phyloP scores from a whole-genome alignment of 345 rosid genomes.

The Sisymbrium altissimum region DNA sequence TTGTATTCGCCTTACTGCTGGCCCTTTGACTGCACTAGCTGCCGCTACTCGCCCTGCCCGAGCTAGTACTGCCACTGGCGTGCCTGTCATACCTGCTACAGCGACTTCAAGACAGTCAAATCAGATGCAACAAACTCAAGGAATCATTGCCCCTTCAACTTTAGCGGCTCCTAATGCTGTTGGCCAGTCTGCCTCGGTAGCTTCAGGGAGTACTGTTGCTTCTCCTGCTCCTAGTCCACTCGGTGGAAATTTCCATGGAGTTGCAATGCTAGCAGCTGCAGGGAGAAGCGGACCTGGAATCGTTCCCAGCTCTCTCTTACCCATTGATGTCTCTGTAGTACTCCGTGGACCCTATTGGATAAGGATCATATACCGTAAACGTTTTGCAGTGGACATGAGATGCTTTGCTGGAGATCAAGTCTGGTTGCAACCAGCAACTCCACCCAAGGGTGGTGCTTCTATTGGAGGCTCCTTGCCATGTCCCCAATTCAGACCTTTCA shows the following conservation, averaged over 20 bases:
- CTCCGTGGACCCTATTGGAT: slow-evolving; percentile 99
- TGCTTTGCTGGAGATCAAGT: slow-evolving; percentile 99
- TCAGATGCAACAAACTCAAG: slow-evolving; percentile 56
- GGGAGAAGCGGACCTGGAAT: slow-evolving; percentile 97
- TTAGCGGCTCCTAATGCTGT: slow-evolving; percentile 38
- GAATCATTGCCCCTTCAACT: slow-evolving; percentile 44
- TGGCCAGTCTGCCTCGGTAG: slow-evolving; percentile 47
- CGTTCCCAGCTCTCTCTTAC: slow-evolving; percentile 94
- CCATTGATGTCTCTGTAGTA: slow-evolving; percentile 98
- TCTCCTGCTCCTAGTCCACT: slow-evolving; percentile 52
- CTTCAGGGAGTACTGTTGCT: slow-evolving; percentile 45
- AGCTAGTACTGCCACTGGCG: slow-evolving; percentile 69
- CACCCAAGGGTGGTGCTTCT: slow-evolving; percentile 87
- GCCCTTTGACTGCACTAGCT: slow-evolving; percentile 91
- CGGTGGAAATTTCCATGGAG: slow-evolving; percentile 63
- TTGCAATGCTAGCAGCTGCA: slow-evolving; percentile 77
- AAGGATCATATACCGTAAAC: slow-evolving; percentile 86
- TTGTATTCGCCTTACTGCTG: slow-evolving; percentile 96
- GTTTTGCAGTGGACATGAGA: slow-evolving; percentile 98
- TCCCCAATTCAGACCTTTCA: slow-evolving; percentile 98
- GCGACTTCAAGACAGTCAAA: slow-evolving; percentile 65
- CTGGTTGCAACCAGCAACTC: slow-evolving; percentile 99
- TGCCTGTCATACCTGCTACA: slow-evolving; percentile 49
- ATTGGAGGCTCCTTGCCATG: slow-evolving; percentile 97
- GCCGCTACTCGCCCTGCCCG: slow-evolving; percentile 99